These are phyloP conservation scores for Eimeria acervulina DNA, from an alignment of 169 alveolate species.

Conservation along the genomic window DNA sequence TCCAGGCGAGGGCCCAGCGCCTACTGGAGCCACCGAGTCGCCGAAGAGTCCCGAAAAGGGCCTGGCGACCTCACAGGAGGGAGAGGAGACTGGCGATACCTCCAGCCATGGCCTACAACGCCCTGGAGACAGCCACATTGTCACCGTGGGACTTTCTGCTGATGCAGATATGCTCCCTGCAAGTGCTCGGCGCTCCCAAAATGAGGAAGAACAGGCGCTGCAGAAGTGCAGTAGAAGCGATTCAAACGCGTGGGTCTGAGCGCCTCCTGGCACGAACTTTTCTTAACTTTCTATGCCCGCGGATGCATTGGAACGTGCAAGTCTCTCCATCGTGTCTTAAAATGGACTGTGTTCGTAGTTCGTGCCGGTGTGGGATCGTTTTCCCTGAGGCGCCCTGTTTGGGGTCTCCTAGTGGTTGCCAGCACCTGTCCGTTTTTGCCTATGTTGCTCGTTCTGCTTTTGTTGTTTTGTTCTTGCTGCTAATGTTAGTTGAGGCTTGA, in stretches of 20 bases:
- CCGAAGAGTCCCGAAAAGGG: neutral
- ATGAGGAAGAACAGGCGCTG: neutral
- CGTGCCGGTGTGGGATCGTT: neutral
- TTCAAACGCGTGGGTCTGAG: neutral
- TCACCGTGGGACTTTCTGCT: neutral
- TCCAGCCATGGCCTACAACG: neutral
- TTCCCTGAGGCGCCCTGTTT: neutral
- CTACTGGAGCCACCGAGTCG: neutral
- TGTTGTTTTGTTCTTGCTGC: neutral
- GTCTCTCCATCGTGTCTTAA: neutral
- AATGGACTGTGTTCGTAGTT: neutral
- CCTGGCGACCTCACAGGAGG: neutral
- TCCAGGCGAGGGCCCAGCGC: neutral
- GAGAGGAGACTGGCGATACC: neutral
- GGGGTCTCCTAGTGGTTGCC: neutral
- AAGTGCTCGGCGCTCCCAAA: neutral
- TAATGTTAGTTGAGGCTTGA: neutral
- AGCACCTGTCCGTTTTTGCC: neutral
- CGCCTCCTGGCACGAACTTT: neutral
- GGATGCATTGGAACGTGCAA: neutral
- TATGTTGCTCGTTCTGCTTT: neutral
- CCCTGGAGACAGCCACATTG: neutral
- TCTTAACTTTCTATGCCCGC: neutral
- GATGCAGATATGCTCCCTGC: neutral
- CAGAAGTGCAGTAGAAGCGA: neutral